A percentile compares a stretch with the other conserved stretches of the same genome.
Evolutionary conservation across 169 alveolate genomes (phyloP).

Genomic region (Besnoitia besnoiti): DNA sequence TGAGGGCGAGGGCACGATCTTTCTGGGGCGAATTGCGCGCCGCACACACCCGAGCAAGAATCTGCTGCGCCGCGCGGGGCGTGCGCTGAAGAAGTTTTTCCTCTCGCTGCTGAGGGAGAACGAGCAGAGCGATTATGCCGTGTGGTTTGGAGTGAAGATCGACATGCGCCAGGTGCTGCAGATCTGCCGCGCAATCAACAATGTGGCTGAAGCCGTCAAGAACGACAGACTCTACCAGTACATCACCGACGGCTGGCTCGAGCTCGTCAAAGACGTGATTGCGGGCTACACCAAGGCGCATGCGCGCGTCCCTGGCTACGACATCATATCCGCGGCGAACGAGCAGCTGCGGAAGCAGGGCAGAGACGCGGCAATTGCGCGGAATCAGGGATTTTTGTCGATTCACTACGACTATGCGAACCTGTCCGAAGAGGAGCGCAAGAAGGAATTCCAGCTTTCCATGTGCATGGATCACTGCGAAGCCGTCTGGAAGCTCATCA

Average conservation of each 20-base stretch:
- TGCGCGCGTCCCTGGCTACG: constrained; percentile 34
- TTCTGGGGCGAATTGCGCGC: constrained; percentile 42
- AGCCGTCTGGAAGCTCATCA: constrained; percentile 24
- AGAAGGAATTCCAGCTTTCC: constrained; percentile 37
- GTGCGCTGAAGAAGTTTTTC: constrained; percentile 23
- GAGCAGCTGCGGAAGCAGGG: not conserved
- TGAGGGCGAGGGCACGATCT: constrained; percentile 32
- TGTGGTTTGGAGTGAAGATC: constrained; percentile 49
- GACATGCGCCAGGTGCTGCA: not conserved
- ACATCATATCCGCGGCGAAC: constrained; percentile 7
- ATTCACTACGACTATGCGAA: constrained; percentile 30
- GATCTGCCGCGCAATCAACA: constrained; percentile 1
- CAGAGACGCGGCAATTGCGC: constrained; percentile 7
- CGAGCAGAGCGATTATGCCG: constrained; percentile 45
- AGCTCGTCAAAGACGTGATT: constrained; percentile 40
- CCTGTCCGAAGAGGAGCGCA: constrained; percentile 1
- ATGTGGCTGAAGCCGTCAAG: constrained; percentile 44
- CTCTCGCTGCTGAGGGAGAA: constrained; percentile 37
- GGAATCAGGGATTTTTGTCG: constrained; percentile 35
- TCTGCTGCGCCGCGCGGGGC: not conserved
- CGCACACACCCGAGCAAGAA: not conserved
- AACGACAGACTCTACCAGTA: not conserved
- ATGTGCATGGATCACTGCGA: constrained; percentile 65
- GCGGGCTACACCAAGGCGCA: not conserved
- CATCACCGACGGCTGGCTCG: constrained; percentile 43